Percentiles rank a stretch among this genome's conserved stretches.
Evolutionary conservation across 805 yeast genomes (phyloP).

Genomic region (Candida qinlingensis): DNA sequence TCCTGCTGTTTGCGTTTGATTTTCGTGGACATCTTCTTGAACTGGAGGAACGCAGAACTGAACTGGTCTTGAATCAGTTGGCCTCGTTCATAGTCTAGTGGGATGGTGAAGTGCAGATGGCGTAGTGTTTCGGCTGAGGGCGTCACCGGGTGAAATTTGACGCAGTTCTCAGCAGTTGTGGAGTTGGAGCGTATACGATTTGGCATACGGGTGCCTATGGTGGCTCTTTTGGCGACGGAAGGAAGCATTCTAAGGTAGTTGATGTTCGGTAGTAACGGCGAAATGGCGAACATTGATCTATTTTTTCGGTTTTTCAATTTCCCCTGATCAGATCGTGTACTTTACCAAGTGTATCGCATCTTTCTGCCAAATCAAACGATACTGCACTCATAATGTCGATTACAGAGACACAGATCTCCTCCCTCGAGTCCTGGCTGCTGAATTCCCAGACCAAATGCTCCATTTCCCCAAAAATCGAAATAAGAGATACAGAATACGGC

Average conservation of each 20-base stretch:
- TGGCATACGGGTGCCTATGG: background rate
- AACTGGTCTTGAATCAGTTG: slow-evolving; percentile 50
- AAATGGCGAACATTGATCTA: background rate
- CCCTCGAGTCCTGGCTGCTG: slow-evolving; percentile 8
- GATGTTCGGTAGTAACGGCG: background rate
- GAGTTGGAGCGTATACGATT: background rate
- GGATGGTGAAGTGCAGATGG: slow-evolving; percentile 38
- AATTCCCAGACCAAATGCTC: background rate
- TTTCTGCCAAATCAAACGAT: background rate
- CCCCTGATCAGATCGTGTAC: no score
- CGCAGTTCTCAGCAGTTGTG: slow-evolving; percentile 5
- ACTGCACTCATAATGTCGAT: background rate
- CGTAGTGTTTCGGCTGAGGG: slow-evolving; percentile 32
- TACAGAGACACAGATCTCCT: background rate
- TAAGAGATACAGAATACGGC: slow-evolving; percentile 36
- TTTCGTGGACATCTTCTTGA: slow-evolving; percentile 47
- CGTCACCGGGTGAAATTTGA: slow-evolving; percentile 28
- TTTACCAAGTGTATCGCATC: background rate
- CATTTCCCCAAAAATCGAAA: slow-evolving; percentile 33
- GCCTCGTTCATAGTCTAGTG: slow-evolving; percentile 42
- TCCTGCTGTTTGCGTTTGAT: slow-evolving; percentile 36
- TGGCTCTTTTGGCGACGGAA: background rate
- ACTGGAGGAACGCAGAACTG: slow-evolving; percentile 51
- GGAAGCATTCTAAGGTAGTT: background rate
- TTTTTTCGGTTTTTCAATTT: no score